Percentiles rank a stretch among this genome's conserved stretches.
phyloP scores from a whole-genome alignment of 2,329 filamentous ascomycete genomes.

The Cadophora malorum region DNA sequence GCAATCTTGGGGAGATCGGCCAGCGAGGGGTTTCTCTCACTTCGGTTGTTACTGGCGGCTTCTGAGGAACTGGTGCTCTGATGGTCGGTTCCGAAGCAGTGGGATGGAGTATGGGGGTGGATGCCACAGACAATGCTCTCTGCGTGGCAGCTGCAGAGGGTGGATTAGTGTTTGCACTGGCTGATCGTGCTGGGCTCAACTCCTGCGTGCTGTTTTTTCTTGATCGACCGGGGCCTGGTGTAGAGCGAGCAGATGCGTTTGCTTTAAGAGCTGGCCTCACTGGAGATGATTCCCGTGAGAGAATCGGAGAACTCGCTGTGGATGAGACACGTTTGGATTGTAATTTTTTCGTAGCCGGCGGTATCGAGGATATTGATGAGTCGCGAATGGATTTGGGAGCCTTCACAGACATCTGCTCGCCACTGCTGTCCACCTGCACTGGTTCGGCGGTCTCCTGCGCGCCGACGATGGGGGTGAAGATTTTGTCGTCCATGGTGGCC shows the following conservation, averaged over 20 bases:
- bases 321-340: conserved; percentile 45
- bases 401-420: background rate
- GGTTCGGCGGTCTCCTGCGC: conserved; percentile 30
- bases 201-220: conserved; percentile 72
- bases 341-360: conserved; percentile 37
- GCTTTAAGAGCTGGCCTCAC: conserved; percentile 42
- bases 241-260: conserved; percentile 35
- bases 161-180: conserved; percentile 56
- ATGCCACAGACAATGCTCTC: conserved; percentile 71
- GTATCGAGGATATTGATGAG: conserved; percentile 36
- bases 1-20: conserved; percentile 78
- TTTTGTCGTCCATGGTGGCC: conserved; percentile 33
- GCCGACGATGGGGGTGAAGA: conserved; percentile 17
- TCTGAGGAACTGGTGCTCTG: conserved; percentile 69
- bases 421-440: background rate
- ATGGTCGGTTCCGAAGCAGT: conserved; percentile 64
- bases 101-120: conserved; percentile 69
- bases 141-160: conserved; percentile 65
- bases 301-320: conserved; percentile 51
- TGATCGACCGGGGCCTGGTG: conserved; percentile 55
- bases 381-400: conserved; percentile 33
- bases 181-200: conserved; percentile 64
- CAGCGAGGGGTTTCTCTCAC: conserved; percentile 68
- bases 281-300: conserved; percentile 57
- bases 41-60: conserved; percentile 59